Evolutionary conservation across 2,329 filamentous ascomycete genomes (phyloP), one percentile per base, ranked within the genome.

Genomic region (Sporothrix protearum): DNA sequence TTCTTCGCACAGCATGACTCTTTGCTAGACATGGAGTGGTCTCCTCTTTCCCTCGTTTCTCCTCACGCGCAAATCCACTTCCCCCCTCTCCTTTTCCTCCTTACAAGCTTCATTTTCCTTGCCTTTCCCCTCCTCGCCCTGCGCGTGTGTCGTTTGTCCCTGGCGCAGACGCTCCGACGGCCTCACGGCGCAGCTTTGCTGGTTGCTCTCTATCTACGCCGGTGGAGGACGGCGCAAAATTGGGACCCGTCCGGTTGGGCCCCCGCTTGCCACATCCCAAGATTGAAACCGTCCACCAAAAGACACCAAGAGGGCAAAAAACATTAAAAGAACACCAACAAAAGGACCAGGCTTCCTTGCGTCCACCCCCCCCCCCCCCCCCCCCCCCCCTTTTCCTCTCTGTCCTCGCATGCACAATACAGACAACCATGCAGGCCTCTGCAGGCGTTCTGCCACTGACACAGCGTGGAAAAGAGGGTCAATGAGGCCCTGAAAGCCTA

Each of bases 391-490:
- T n/a, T n/a, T n/a, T n/a, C n/a, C n/a, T n/a, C n/a, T n/a, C n/a
- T n/a, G n/a, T n/a, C n/a, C n/a, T n/a, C n/a, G n/a, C 39, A 39
- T 63, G 33, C 36, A 57, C 53, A 47, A 19, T 16, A 47, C 19
- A 14, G 14, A 47, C 42, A 47, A 2, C 22, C 22, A 22, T 63
- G n/a, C 36, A 57, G 12, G n/a, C 57, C 33, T 61, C 57, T 22
- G 8, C 19, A 22, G 36, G 19, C 57, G 19, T 22, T 30, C 25
- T 8, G 2, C 57, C 19, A 63, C 28, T 57, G 9, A 33, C n/a
- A 25, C n/a, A 42, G n/a, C 57, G n/a, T 63, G n/a, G n/a, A 68
- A 68, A 68, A 53, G 47, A 53, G 66, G 66, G 66, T 51, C 66
- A 4, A 19, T 9, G 19, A 25, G 8, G 28, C 28, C 16, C 9